Evolutionary conservation across 331 rosid genomes (phyloP).

Genomic region (Quercus phellos): DNA sequence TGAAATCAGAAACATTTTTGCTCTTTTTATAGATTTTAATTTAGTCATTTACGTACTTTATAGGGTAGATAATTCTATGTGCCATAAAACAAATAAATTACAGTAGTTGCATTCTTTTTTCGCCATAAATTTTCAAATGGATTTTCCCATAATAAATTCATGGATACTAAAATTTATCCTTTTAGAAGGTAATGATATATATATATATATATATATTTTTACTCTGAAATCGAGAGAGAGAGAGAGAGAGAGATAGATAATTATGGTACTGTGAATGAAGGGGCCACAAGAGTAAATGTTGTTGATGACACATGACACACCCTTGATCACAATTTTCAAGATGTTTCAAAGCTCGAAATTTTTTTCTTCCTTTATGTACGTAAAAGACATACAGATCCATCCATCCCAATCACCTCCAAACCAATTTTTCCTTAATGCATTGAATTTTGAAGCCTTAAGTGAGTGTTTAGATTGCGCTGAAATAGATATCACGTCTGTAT

Average conservation of each 20-base stretch:
- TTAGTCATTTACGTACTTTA: background rate
- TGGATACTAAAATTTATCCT: background rate
- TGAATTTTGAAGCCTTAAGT: slow-evolving; percentile 1
- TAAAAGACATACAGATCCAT: slow-evolving; percentile 5
- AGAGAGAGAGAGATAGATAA: background rate
- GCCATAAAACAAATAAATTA: background rate
- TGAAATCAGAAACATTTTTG: background rate
- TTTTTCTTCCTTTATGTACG: background rate
- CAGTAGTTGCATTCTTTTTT: no score
- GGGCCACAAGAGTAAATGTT: slow-evolving; percentile 56
- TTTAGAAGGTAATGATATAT: background rate
- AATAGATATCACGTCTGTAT: no score
- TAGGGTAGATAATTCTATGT: background rate
- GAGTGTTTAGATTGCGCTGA: no score
- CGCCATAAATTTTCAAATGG: background rate
- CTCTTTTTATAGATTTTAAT: background rate
- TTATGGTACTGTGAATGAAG: slow-evolving; percentile 23
- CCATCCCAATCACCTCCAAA: slow-evolving; percentile 22
- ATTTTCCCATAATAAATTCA: background rate
- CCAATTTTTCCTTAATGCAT: slow-evolving; percentile 10
- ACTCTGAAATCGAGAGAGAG: background rate
- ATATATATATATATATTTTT: background rate
- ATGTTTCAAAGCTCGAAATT: slow-evolving; percentile 18
- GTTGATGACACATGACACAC: slow-evolving; percentile 38
- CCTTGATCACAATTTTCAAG: slow-evolving; percentile 54